Base-by-base conservation (phyloP, 2,329 filamentous ascomycete species). In the Xylaria sp. region DNA sequence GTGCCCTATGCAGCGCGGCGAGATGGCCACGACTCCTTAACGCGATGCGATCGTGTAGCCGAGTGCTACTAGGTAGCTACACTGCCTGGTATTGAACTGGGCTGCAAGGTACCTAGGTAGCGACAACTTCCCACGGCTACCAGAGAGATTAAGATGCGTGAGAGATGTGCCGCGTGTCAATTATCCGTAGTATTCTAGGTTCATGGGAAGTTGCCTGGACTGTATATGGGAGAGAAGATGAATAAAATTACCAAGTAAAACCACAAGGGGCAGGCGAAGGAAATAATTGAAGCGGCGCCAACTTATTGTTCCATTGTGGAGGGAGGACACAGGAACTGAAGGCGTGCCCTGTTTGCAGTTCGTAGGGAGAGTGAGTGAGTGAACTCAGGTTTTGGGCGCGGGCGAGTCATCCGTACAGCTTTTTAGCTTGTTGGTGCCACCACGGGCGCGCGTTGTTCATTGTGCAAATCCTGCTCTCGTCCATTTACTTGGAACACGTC, bases 281-380 rank as follows among this genome's bases (percentile, higher is more conserved):
- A 2, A 36, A 18, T 39, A 64, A 13, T n/a, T 39, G 39, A 36
- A 36, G 59, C 3, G 36, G 39, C 46, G 36, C 31, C 25, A 15
- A 25, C 31, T 57, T 68, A 65, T 43, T 55, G 46, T 60, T 64
- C 59, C 68, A 68, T 71, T 58, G 59, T 60, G 54, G 51, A 63
- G 49, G 20, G 61, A 36, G 31, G 18, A 54, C 52, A 54, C 25
- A 18, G 43, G 46, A 31, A 60, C 52, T 41, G 62, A 66, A 54
- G 18, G 62, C 41, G 49, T 67, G 56, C 49, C 64, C 59, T 36
- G 64, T 58, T 68, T 51, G 62, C 41, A 41, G 55, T 43, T 64
- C 39, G 59, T 33, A 49, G 33, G 59, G 33, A 41, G 41, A 51
- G 56, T 39, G 59, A 51, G 56, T 39, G 59, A 64, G 51, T 43